Conservation (phyloP, 768 basidiomycete genomes). For the Auriscalpium vulgare region DNA sequence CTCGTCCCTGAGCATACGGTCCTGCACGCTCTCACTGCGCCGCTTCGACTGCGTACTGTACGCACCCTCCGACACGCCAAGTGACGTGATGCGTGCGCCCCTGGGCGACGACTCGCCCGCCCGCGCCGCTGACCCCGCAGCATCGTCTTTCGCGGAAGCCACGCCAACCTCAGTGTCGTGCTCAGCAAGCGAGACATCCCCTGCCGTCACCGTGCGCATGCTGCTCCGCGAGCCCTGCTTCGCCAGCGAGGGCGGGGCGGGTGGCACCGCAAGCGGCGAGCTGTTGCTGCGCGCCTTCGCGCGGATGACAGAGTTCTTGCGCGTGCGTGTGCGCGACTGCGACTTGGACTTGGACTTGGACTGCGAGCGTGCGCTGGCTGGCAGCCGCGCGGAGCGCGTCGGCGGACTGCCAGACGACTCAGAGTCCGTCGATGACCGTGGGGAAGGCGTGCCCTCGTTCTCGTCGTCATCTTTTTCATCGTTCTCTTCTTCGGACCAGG, state of each 20-base stretch:
- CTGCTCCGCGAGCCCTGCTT: constrained; percentile 59
- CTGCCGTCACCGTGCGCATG: constrained; percentile 61
- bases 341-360: constrained; percentile 21
- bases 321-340: constrained; percentile 21
- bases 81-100: neutral
- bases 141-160: neutral
- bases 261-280: constrained; percentile 13
- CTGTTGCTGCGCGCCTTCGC: constrained; percentile 2
- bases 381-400: constrained; percentile 12
- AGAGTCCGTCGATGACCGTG: constrained; percentile 49
- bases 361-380: neutral
- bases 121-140: neutral
- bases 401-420: constrained; percentile 38
- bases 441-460: constrained; percentile 42
- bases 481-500: constrained; percentile 46
- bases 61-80: constrained; percentile 8
- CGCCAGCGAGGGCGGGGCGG: constrained; percentile 19
- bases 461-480: constrained; percentile 40
- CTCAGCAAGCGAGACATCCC: constrained; percentile 30
- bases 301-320: constrained; percentile 13
- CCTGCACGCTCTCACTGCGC: constrained; percentile 2
- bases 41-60: constrained; percentile 1
- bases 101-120: constrained; percentile 25
- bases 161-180: constrained; percentile 18
- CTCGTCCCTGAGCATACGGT: constrained; percentile 1